Conservation (phyloP, 768 basidiomycete genomes). For the Lyophyllum semitale region DNA sequence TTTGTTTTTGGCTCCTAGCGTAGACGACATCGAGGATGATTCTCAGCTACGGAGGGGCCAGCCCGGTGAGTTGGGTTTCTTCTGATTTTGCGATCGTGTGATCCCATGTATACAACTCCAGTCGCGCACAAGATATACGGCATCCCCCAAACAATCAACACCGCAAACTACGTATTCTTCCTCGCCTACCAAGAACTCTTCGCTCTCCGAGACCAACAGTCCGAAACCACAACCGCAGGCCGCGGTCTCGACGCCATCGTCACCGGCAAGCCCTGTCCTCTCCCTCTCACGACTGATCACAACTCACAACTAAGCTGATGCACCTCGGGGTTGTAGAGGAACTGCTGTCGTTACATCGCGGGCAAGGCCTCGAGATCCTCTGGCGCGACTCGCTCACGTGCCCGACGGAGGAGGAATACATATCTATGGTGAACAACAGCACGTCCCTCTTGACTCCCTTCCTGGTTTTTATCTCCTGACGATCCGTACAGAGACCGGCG, state of each 20-base stretch:
- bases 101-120: too few species aligned
- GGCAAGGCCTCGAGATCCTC: conserved; percentile 91
- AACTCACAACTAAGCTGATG: background rate
- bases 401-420: conserved; percentile 93
- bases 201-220: conserved; percentile 42
- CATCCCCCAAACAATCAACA: conserved; percentile 94
- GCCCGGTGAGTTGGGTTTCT: conserved; percentile 54
- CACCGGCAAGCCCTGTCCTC: conserved; percentile 67
- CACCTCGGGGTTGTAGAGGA: conserved; percentile 47
- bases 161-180: conserved; percentile 97
- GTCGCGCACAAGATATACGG: conserved; percentile 97
- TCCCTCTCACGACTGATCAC: too few species aligned
- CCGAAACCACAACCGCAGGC: conserved; percentile 24
- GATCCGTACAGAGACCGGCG: conserved; percentile 78
- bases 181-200: conserved; percentile 87
- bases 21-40: conserved; percentile 94
- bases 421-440: conserved; percentile 98
- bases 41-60: conserved; percentile 83
- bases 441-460: conserved; percentile 14
- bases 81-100: too few species aligned
- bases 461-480: background rate
- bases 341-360: conserved; percentile 85
- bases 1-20: conserved; percentile 41
- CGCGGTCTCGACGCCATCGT: conserved; percentile 69
- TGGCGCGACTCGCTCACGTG: conserved; percentile 93